These are phyloP conservation scores for Stipa capillata DNA, from an alignment of 176 grass and related monocot genomes.

Conservation along the genomic window DNA sequence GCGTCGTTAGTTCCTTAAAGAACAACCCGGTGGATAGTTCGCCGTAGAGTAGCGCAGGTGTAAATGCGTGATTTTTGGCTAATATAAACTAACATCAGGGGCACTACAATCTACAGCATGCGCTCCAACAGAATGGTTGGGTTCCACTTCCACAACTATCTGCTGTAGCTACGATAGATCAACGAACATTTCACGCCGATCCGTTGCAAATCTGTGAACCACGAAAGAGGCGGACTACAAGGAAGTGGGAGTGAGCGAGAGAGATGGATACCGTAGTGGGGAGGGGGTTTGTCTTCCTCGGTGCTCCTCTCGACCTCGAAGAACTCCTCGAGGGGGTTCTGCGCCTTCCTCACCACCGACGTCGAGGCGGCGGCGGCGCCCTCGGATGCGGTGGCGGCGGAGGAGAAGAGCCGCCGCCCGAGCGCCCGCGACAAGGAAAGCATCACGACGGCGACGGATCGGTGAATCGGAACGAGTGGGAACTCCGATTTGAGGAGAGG, in stretches of 20 bases:
- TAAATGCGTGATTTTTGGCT: neutral
- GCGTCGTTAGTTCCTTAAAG: neutral
- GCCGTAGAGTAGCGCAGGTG: neutral
- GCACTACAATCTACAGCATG: neutral
- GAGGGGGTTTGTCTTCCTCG: constrained; percentile 58
- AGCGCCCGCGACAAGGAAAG: constrained; percentile 63
- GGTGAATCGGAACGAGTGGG: neutral
- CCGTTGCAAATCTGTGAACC: neutral
- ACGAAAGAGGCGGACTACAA: neutral
- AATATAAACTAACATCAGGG: neutral
- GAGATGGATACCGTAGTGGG: constrained; percentile 55
- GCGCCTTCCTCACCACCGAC: constrained; percentile 31
- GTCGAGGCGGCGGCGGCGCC: constrained; percentile 31
- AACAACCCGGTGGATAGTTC: neutral
- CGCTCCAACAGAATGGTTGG: neutral
- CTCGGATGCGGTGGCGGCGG: constrained; percentile 29
- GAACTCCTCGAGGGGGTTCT: constrained; percentile 87
- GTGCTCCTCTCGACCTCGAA: constrained; percentile 79
- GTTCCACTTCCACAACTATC: neutral
- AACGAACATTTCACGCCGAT: neutral
- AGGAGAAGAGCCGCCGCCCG: constrained; percentile 40
- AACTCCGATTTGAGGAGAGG: neutral
- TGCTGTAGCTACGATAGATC: neutral
- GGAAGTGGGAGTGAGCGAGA: neutral
- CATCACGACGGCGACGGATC: constrained; percentile 20